These are phyloP conservation scores for Lyophyllum semitale DNA, from an alignment of 768 basidiomycete species.

Conservation along the genomic window DNA sequence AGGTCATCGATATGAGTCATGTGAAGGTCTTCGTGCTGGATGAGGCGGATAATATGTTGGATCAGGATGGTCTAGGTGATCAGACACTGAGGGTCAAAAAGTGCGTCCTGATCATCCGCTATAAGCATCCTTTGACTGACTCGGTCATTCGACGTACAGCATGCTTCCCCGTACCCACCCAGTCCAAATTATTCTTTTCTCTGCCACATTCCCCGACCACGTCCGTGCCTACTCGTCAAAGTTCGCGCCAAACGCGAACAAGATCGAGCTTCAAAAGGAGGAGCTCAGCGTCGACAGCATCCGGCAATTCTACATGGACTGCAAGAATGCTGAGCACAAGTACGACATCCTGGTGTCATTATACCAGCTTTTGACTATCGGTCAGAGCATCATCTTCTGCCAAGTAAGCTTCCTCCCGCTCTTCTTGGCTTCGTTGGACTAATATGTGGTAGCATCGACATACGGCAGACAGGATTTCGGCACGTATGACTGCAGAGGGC, in stretches of 20 bases:
- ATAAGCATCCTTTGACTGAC: neutral
- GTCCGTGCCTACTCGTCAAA: constrained; percentile 90
- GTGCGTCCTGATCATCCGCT: constrained; percentile 43
- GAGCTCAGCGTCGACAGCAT: constrained; percentile 94
- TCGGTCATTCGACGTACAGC: constrained; percentile 31
- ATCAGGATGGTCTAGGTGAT: constrained; percentile 90
- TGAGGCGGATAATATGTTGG: constrained; percentile 99
- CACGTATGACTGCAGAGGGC: constrained; percentile 88
- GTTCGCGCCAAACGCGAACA: constrained; percentile 93
- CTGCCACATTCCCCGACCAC: constrained; percentile 95
- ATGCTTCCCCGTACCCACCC: constrained; percentile 53
- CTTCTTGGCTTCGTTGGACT: constrained; percentile 2
- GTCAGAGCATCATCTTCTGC: constrained; percentile 99
- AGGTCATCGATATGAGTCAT: constrained; percentile 73
- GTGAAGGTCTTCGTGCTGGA: constrained; percentile 95
- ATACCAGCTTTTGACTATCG: constrained; percentile 90
- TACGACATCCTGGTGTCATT: constrained; percentile 92
- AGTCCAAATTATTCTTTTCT: constrained; percentile 93
- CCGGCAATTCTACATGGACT: constrained; percentile 98
- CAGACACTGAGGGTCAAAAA: constrained; percentile 94
- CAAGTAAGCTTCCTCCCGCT: constrained; percentile 52
- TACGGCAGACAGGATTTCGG: constrained; percentile 90
- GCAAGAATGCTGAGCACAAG: constrained; percentile 87
- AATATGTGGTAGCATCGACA: constrained; percentile 65
- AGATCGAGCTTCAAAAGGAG: constrained; percentile 92